A percentile compares a stretch with the other conserved stretches of the same genome.
Conservation (phyloP, 169 alveolate species). For the Theileria luwenshuni region DNA sequence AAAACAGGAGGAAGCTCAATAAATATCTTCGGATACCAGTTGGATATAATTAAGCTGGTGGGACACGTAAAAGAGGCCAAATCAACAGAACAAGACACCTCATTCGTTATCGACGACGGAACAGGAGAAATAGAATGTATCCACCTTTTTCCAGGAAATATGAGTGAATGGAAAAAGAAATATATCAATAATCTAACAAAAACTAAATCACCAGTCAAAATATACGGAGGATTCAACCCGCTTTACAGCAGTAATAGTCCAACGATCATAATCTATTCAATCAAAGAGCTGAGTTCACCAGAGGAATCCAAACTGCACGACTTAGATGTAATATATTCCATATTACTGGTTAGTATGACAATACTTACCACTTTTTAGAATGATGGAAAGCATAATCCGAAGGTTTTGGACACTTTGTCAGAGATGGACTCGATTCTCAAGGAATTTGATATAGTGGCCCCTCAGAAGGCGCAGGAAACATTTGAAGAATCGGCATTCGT, state of each 20-base stretch:
- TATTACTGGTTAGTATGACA: slow-evolving; percentile 21
- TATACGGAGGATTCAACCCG: slow-evolving; percentile 67
- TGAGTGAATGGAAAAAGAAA: slow-evolving; percentile 36
- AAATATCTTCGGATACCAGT: slow-evolving; percentile 36
- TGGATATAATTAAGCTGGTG: slow-evolving; percentile 56
- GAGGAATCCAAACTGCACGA: slow-evolving; percentile 61
- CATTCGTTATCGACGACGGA: slow-evolving; percentile 61
- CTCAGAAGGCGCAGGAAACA: not conserved
- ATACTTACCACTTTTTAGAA: slow-evolving; percentile 5
- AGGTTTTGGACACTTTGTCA: not conserved
- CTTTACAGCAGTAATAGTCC: slow-evolving; percentile 54
- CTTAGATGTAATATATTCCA: slow-evolving; percentile 56
- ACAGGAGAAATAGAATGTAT: slow-evolving; percentile 58
- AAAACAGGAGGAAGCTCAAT: slow-evolving; percentile 42
- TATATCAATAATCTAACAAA: slow-evolving; percentile 21
- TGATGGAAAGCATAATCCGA: slow-evolving; percentile 45
- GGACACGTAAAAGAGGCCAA: slow-evolving; percentile 42
- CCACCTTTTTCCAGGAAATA: slow-evolving; percentile 46
- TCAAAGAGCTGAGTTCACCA: slow-evolving; percentile 39
- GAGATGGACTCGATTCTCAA: slow-evolving; percentile 28
- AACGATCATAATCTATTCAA: slow-evolving; percentile 50
- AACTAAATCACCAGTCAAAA: slow-evolving; percentile 24
- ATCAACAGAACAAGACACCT: slow-evolving; percentile 48
- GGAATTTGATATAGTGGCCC: slow-evolving; percentile 7
- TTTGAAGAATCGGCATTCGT: slow-evolving; percentile 3